Evolutionary conservation across 495 filamentous ascomycete species (phyloP).

Genomic region (Podospora didyma): DNA sequence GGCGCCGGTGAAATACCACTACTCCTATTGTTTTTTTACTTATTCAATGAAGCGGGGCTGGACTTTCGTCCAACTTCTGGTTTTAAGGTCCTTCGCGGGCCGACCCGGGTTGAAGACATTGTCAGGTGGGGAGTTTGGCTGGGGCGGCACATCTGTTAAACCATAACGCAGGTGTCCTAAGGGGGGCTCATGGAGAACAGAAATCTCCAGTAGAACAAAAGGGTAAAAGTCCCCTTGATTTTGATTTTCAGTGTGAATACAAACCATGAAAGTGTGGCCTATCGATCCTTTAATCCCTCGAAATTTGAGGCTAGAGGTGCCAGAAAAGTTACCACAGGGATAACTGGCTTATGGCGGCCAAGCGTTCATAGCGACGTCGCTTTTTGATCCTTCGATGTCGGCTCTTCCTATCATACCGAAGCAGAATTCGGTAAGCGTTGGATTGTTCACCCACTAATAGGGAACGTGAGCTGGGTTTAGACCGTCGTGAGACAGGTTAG

Average conservation of each 20-base stretch:
- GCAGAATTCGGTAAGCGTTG: conserved; percentile 56
- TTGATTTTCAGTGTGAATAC: conserved; percentile 78
- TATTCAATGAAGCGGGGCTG: conserved; percentile 71
- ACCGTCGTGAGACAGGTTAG: conserved; percentile 52
- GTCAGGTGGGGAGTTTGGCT: conserved; percentile 69
- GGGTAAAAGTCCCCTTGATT: conserved; percentile 75
- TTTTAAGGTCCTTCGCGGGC: conserved; percentile 63
- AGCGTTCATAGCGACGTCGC: conserved; percentile 42
- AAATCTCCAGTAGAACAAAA: conserved; percentile 77
- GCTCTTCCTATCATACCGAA: conserved; percentile 49
- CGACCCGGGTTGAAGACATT: conserved; percentile 70
- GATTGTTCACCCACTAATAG: conserved; percentile 53
- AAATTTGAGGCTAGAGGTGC: conserved; percentile 74
- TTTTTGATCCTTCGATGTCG: conserved; percentile 51
- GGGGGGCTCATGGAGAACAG: conserved; percentile 69
- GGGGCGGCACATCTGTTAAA: conserved; percentile 67
- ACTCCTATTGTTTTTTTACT: conserved; percentile 75
- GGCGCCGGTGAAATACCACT: conserved; percentile 67
- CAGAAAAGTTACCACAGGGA: conserved; percentile 72
- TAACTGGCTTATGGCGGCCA: conserved; percentile 57
- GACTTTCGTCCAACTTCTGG: conserved; percentile 64
- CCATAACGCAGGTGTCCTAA: conserved; percentile 65
- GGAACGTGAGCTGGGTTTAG: conserved; percentile 54
- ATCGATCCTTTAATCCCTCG: conserved; percentile 74
- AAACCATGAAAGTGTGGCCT: conserved; percentile 73